phyloP scores from a whole-genome alignment of 208 protist species.

The Acanthamoeba castellanii region DNA sequence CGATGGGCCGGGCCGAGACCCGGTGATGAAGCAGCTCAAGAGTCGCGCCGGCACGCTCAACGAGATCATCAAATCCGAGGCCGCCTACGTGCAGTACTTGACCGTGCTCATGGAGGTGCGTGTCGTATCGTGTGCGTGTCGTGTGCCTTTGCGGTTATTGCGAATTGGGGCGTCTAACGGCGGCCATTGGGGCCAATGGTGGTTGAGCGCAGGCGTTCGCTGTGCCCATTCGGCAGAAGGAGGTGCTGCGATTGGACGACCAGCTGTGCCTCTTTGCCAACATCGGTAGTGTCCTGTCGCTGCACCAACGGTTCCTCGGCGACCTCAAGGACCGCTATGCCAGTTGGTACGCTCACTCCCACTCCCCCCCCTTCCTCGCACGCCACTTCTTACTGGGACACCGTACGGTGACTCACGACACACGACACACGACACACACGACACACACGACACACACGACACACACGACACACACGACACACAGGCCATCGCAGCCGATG shows the following conservation, averaged over 20 bases:
- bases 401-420: no score
- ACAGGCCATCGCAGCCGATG: background rate
- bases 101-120: background rate
- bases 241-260: background rate
- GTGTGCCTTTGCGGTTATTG: background rate
- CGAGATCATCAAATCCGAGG: background rate
- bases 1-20: background rate
- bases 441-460: no score
- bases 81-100: background rate
- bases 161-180: background rate
- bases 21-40: background rate
- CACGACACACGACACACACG: no score
- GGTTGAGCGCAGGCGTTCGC: background rate
- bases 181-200: background rate
- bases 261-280: background rate
- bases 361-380: background rate
- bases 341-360: background rate
- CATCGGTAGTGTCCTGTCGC: background rate
- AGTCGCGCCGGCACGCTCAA: background rate
- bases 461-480: no score
- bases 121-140: background rate
- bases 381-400: no score
- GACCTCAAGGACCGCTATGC: background rate
- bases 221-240: background rate
- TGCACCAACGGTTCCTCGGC: background rate